Evolutionary conservation across 2,329 filamentous ascomycete genomes (phyloP).

Genomic region (Beauveria medogensis): DNA sequence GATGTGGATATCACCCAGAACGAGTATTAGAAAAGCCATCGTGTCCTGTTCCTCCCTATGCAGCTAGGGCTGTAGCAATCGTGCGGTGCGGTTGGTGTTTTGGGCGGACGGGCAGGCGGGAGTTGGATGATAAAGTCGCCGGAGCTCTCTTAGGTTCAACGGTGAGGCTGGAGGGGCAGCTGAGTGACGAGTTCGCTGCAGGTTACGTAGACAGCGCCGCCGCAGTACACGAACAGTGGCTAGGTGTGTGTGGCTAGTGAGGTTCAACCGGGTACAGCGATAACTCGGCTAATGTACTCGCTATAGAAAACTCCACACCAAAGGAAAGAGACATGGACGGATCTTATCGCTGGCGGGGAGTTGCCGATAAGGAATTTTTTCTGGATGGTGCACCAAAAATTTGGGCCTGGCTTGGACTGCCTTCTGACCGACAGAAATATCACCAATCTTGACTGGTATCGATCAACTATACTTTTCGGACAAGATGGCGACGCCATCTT

Average conservation of each 20-base stretch:
- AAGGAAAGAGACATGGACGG: not conserved
- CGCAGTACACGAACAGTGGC: not conserved
- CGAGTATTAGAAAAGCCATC: constrained; percentile 84
- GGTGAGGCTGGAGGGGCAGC: constrained; percentile 23
- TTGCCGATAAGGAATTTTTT: constrained; percentile 19
- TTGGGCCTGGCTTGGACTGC: not conserved
- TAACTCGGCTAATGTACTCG: constrained; percentile 15
- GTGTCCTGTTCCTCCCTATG: constrained; percentile 27
- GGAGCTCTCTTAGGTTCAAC: constrained; percentile 15
- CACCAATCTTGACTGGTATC: not conserved
- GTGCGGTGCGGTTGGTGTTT: constrained; percentile 14
- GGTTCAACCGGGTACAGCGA: constrained; percentile 23
- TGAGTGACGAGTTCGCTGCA: constrained; percentile 13
- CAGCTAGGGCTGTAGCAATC: not conserved
- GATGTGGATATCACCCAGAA: constrained; percentile 90
- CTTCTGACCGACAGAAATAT: constrained; percentile 1
- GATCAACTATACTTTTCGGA: constrained; percentile 15
- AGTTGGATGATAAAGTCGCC: not conserved
- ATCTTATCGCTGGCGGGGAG: constrained; percentile 16
- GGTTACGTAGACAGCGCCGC: not conserved
- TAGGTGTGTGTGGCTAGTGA: not conserved
- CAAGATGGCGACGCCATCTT: constrained; percentile 41
- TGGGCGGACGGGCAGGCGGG: not conserved
- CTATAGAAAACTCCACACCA: not conserved
- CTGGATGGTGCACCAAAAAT: constrained; percentile 11